A percentile compares a stretch with the other conserved stretches of the same genome.
Conservation (phyloP, 2,329 filamentous ascomycete genomes). For the Exophiala calicioides region DNA sequence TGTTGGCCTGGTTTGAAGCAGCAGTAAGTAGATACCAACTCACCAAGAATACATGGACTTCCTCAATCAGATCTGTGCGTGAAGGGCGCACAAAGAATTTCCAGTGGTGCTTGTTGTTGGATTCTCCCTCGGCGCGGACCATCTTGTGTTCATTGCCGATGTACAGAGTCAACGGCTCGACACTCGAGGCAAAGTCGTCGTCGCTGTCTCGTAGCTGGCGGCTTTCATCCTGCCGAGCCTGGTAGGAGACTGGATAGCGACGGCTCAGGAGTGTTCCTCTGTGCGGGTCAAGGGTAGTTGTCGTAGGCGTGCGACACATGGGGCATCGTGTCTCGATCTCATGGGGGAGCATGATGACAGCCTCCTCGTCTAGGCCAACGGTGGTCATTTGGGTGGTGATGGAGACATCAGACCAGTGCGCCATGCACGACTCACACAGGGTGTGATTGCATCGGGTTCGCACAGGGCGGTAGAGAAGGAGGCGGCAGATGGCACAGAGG, state of each 20-base stretch:
- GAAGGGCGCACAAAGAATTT: slow-evolving; percentile 29
- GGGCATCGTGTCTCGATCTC: slow-evolving; percentile 29
- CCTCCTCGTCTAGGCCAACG: slow-evolving; percentile 25
- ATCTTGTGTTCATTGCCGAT: slow-evolving; percentile 30
- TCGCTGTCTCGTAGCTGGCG: slow-evolving; percentile 3
- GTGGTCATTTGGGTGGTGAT: slow-evolving; percentile 25
- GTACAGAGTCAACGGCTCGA: slow-evolving; percentile 27
- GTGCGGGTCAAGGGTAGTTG: slow-evolving; percentile 15
- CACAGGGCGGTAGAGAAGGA: slow-evolving; percentile 28
- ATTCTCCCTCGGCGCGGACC: slow-evolving; percentile 17
- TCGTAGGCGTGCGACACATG: slow-evolving; percentile 29
- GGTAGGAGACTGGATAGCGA: slow-evolving; percentile 24
- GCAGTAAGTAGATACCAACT: slow-evolving; percentile 3
- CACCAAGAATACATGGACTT: slow-evolving; percentile 28
- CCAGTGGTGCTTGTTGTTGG: slow-evolving; percentile 29
- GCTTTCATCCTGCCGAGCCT: slow-evolving; percentile 10
- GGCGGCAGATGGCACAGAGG: slow-evolving; percentile 28
- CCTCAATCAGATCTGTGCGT: slow-evolving; percentile 28
- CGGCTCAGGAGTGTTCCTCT: slow-evolving; percentile 12
- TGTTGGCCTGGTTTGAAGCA: neutral
- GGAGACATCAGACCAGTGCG: slow-evolving; percentile 30
- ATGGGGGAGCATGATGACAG: slow-evolving; percentile 21
- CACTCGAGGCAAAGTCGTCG: slow-evolving; percentile 19
- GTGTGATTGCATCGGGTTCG: slow-evolving; percentile 27
- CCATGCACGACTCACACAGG: slow-evolving; percentile 29